Conservation (phyloP, 495 filamentous ascomycete genomes). For the Coniosporium apollinis region DNA sequence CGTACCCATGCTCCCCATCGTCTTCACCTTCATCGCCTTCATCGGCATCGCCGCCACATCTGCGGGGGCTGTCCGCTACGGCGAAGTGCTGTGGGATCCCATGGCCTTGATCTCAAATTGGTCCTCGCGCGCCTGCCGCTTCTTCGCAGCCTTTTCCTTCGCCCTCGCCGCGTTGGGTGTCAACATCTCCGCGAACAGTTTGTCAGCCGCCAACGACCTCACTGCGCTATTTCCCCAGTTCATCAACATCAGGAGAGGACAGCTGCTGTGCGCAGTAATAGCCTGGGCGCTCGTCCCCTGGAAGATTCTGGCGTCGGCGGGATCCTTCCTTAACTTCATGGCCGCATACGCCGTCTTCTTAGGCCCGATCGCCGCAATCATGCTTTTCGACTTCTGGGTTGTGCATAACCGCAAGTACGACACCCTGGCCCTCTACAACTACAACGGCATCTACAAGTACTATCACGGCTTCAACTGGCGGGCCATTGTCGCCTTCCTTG, state of each 20-base stretch:
- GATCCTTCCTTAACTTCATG: conserved; percentile 43
- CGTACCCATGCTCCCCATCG: conserved; percentile 39
- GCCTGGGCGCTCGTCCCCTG: conserved; percentile 44
- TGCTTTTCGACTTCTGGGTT: conserved; percentile 52
- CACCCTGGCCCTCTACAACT: conserved; percentile 38
- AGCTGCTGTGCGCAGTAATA: conserved; percentile 39
- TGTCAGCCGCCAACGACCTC: conserved; percentile 49
- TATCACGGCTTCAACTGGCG: conserved; percentile 45
- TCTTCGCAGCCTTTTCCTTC: conserved; percentile 30
- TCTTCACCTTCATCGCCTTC: conserved; percentile 33
- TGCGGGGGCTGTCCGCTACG: conserved; percentile 25
- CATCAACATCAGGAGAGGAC: conserved; percentile 46
- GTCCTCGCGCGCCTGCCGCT: conserved; percentile 12
- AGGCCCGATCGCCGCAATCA: conserved; percentile 49
- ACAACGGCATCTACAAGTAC: conserved; percentile 37
- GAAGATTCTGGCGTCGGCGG: conserved; percentile 43
- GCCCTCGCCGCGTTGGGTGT: conserved; percentile 16
- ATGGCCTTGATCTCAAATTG: conserved; percentile 28
- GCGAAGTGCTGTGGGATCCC: conserved; percentile 38
- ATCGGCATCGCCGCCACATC: conserved; percentile 21
- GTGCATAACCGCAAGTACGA: conserved; percentile 45
- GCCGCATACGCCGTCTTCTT: conserved; percentile 43
- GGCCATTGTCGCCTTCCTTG: conserved; percentile 43
- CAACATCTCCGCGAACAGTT: conserved; percentile 50
- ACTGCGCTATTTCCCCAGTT: conserved; percentile 39